A percentile compares a stretch with the other conserved stretches of the same genome.
Evolutionary conservation across 2,329 filamentous ascomycete genomes (phyloP).

Genomic region (Juglanconis oblonga): DNA sequence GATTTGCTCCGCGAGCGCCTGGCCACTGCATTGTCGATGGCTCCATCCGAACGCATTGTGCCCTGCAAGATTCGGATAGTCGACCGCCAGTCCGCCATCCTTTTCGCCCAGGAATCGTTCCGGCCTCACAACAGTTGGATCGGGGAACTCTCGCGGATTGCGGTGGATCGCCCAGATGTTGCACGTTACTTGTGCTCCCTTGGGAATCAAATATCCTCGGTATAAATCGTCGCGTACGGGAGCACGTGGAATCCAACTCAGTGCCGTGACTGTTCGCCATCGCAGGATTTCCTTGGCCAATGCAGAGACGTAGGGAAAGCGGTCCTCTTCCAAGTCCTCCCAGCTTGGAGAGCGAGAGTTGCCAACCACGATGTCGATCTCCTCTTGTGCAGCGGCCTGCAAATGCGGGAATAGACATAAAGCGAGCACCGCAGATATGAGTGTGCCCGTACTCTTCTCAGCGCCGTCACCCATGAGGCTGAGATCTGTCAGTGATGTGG

Average conservation of each 20-base stretch:
- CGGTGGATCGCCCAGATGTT: slow-evolving; percentile 4
- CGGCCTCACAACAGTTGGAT: background rate
- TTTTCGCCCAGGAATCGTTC: background rate
- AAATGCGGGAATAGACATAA: background rate
- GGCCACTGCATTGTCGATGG: background rate
- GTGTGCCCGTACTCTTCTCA: background rate
- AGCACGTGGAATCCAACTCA: background rate
- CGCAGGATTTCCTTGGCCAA: slow-evolving; percentile 3
- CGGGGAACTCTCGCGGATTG: background rate
- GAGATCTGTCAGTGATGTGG: background rate
- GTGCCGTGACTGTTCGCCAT: slow-evolving; percentile 1
- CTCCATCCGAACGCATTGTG: slow-evolving; percentile 8
- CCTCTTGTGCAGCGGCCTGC: slow-evolving; percentile 4
- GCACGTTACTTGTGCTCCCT: background rate
- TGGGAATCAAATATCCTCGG: background rate
- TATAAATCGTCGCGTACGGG: background rate
- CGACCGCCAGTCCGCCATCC: background rate
- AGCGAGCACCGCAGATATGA: slow-evolving; percentile 2
- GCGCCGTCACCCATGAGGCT: background rate
- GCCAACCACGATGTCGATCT: slow-evolving; percentile 6
- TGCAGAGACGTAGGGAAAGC: background rate
- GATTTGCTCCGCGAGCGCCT: slow-evolving; percentile 8
- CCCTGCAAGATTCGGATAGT: slow-evolving; percentile 1
- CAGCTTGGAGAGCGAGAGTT: background rate
- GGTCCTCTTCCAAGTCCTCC: background rate